These are phyloP conservation scores for Alternaria longipes DNA, from an alignment of 2,329 filamentous ascomycete genomes.

Conservation along the genomic window DNA sequence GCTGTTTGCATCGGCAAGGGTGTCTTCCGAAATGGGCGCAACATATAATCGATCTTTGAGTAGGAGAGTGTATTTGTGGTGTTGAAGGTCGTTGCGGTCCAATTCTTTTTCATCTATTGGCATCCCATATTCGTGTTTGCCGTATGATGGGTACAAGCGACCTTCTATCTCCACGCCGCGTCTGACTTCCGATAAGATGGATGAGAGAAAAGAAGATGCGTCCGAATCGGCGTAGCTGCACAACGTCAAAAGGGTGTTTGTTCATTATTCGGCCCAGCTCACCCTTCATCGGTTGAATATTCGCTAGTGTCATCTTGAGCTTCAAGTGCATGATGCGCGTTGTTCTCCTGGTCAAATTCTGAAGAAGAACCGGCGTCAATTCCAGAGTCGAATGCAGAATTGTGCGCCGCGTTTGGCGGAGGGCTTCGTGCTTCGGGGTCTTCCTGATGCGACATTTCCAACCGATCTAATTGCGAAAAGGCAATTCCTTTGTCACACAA, in stretches of 20 bases:
- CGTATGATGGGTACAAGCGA: conserved; percentile 30
- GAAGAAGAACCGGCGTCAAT: conserved; percentile 22
- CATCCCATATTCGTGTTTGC: conserved; percentile 36
- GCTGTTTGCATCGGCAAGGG: conserved; percentile 10
- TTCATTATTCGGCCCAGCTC: not conserved
- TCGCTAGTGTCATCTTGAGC: conserved; percentile 31
- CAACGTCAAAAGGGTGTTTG: not conserved
- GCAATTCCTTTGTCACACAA: not conserved
- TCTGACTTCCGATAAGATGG: conserved; percentile 32
- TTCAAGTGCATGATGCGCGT: conserved; percentile 25
- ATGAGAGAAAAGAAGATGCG: conserved; percentile 34
- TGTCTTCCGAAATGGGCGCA: conserved; percentile 24
- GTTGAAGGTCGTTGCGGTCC: conserved; percentile 35
- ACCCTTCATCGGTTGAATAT: conserved; percentile 35
- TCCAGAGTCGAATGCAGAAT: conserved; percentile 23
- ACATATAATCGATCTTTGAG: conserved; percentile 28
- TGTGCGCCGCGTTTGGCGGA: not conserved
- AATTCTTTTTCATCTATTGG: conserved; percentile 39
- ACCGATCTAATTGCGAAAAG: not conserved
- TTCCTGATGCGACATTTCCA: not conserved
- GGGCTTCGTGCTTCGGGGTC: conserved; percentile 2
- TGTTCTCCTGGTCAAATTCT: conserved; percentile 33
- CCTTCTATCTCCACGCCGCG: conserved; percentile 34
- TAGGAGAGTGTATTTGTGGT: conserved; percentile 35
- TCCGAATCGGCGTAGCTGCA: conserved; percentile 33